Base-by-base conservation (phyloP, 2,329 filamentous ascomycete genomes). In the Corynespora cassiicola region DNA sequence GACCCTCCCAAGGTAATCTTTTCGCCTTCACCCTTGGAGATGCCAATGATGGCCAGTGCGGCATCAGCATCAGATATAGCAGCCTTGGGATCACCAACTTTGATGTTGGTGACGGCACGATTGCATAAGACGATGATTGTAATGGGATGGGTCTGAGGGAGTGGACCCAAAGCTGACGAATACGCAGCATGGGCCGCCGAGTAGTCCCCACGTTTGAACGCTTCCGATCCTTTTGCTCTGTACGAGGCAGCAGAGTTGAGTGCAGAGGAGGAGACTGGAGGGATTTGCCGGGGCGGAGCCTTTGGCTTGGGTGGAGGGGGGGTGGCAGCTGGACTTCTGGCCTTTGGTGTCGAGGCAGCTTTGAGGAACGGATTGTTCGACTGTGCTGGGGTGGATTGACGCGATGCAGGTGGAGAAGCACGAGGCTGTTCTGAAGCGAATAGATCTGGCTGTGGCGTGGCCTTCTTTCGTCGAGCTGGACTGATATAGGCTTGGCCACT, bases 161-260 rank as follows among this genome's bases (percentile, higher is more conserved):
- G 76, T 23, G 83, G 81, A 1, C 79, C 74, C 3, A 99, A 75
- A 1, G 94, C 90, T 19, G 81, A 80, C 0, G 87, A 84, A 67
- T 97, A 99, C 1, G 87, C 85, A 14, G 83, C 77, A 58, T 96
- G 90, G 0, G 94, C 94, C 7, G 87, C 80, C 12, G 88, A 86
- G 66, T 90, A 99, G 67, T 99, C 94, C 21, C 94, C 94, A 22
- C 89, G 84, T 70, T 96, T 97, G 73, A 96, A 97, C 50, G 95
- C 88, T 36, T 87, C 86, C 7, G 90, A 89, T 12, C 92, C 94
- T 48, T 85, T 84, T 31, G 86, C 78, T 10, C 94, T 87, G 56
- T 94, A 82, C 30, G 82, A 79, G n/a, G 86, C 86, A 7, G 90
- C 96, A 4, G 82, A 82, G 48, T 86, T 80, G 12, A 96, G 75